Evolutionary conservation across 2,329 filamentous ascomycete genomes (phyloP), one percentile per base, ranked within the genome.

Genomic region (Colletotrichum sp.): DNA sequence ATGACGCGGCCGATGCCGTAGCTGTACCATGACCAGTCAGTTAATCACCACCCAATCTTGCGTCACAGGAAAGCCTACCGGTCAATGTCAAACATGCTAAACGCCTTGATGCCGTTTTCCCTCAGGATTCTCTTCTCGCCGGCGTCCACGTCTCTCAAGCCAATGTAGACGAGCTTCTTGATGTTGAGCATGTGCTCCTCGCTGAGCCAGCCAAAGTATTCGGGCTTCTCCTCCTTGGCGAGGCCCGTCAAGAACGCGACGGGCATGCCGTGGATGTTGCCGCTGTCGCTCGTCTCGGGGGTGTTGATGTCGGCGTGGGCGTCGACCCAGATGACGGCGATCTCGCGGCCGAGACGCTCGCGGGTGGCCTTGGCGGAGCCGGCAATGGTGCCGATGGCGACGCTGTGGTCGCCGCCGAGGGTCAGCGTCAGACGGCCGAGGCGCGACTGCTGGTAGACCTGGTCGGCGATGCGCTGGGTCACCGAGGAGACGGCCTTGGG

Each of bases 61-160:
- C 12, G 0, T 57, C 31, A 15, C 11, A n/a, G 43, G 64, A 47
- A 13, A 24, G 8, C 9, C 47, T 6, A 73, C 64, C 91, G 90
- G 84, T 99, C 97, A 83, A 99, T 94, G 82, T 99, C 97, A 82
- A 98, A 97, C 97, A 99, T 99, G 86, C 93, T 96, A 81, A 98
- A 99, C 6, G 96, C 96, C 88, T 95, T 96, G 87, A 99, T 97
- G 55, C 93, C 93, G 80, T 98, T 88, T 77, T 98, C 95, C 72
- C 93, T 90, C 76, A 99, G 87, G 75, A 98, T 94, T 86, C 92
- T 90, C 93, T 98, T 98, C 92, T 99, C 97, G 55, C 92, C 94
- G n/a, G 90, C 85, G 82, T 99, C 97, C 34, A 98, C 95, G 81
- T 98, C 97, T 55, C 97, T 90, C 80, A 99, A 88, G 36, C 96